Evolutionary conservation across 2,329 filamentous ascomycete species (phyloP), one percentile per base, ranked within the genome.

Genomic region (Ophiocordyceps camponoti-floridani): DNA sequence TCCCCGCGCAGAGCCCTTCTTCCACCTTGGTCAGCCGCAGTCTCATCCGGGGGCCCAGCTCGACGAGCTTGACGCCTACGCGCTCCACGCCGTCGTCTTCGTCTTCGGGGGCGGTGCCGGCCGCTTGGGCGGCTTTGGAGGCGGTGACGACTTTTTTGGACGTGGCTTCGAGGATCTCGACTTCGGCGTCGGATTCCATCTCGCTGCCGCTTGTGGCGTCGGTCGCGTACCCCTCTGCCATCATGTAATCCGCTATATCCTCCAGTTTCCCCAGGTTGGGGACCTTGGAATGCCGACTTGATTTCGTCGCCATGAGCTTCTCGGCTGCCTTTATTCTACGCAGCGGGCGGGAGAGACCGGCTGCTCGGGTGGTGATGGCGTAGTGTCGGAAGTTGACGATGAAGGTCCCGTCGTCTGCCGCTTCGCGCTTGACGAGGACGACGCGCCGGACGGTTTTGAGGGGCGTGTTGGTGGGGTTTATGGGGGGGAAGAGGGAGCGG

Each of bases 21-120:
- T 98, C 91, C 4, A 98, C 88, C 66, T 98, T 98, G 45, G 86
- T 88, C 63, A 98, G 69, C 30, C 89, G 78, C 38, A 98, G 66
- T 48, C 77, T 82, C 82, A 98, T 81, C 45, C 91, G 77, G 1
- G 91, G 91, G 0, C 91, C 91, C 1, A 98, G 67, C 63, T 98
- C 91, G 4, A 94, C 80, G 7, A 98, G 69, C 59, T 94, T 95
- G 19, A 98, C 84, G 0, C 84, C 88, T 41, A 86, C 77, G 53
- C 85, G 84, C 63, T 94, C 84, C 7, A 93, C 82, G 28, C 69
- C 69, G 42, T 65, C 63, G 5, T 58, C 60, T 12, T 58, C 55
- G 35, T 60, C 54, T 1, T 62, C 62, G 0, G 59, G 62, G 18
- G 58, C 66, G 43, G 64, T 62, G 23, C 65, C 65, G 1, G 66